Conservation (phyloP, 495 filamentous ascomycete species). For the Elasticomyces elasticus region DNA sequence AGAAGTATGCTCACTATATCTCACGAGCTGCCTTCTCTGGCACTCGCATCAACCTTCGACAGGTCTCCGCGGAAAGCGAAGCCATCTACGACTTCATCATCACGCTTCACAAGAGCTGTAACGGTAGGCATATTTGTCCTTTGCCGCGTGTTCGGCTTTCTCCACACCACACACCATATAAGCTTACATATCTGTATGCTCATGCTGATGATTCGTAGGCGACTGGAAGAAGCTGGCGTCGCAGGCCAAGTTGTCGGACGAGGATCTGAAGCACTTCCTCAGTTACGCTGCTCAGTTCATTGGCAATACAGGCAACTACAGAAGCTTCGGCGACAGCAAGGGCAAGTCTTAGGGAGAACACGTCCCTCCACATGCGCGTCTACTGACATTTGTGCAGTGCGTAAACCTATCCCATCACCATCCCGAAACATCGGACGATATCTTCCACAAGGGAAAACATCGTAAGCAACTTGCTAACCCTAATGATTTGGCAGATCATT, state of each 20-base stretch:
- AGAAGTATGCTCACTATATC: constrained; percentile 84
- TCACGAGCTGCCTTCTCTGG: constrained; percentile 81
- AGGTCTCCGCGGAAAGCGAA: constrained; percentile 85
- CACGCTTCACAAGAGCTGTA: constrained; percentile 57
- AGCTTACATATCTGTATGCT: too few species aligned
- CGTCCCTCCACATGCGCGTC: too few species aligned
- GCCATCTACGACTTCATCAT: constrained; percentile 86
- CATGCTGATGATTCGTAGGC: constrained; percentile 35
- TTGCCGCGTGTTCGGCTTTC: not conserved
- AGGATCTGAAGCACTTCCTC: constrained; percentile 64
- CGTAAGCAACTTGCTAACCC: too few species aligned
- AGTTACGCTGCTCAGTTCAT: constrained; percentile 84
- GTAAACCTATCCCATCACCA: too few species aligned
- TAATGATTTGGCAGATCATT: too few species aligned
- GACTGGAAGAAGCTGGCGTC: constrained; percentile 65
- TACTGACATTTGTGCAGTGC: too few species aligned
- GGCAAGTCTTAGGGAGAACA: too few species aligned
- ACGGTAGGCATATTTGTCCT: constrained; percentile 19
- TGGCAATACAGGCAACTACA: constrained; percentile 90
- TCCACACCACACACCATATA: not conserved
- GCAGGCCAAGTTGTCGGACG: constrained; percentile 58
- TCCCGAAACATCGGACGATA: too few species aligned
- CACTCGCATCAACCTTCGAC: constrained; percentile 73
- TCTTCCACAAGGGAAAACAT: too few species aligned
- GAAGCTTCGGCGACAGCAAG: constrained; percentile 89